Conservation (phyloP, 2,329 filamentous ascomycete genomes). For the Alternaria viburni region DNA sequence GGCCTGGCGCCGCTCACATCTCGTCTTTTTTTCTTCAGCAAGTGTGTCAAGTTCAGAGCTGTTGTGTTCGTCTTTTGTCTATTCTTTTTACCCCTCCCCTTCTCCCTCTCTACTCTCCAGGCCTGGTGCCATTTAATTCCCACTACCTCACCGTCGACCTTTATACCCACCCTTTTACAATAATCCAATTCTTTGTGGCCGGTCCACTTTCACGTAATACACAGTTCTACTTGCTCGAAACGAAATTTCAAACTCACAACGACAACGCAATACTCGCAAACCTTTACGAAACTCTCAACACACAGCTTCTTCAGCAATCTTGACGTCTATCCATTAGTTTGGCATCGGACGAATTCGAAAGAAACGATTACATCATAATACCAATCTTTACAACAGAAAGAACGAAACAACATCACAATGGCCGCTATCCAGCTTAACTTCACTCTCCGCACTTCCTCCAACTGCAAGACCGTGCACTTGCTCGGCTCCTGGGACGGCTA, state of each 20-base stretch:
- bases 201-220: conserved; percentile 54
- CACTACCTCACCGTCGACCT: conserved; percentile 26
- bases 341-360: conserved; percentile 40
- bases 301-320: conserved; percentile 45
- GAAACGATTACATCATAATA: conserved; percentile 35
- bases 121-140: conserved; percentile 56
- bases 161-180: conserved; percentile 29
- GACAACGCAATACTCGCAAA: conserved; percentile 38
- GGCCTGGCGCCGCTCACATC: conserved; percentile 32
- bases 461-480: conserved; percentile 96
- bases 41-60: conserved; percentile 60
- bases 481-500: conserved; percentile 99
- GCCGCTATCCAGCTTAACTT: conserved; percentile 93
- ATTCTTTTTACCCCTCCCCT: conserved; percentile 46
- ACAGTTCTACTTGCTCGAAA: conserved; percentile 57
- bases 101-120: conserved; percentile 50
- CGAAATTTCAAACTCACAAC: conserved; percentile 27
- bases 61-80: conserved; percentile 54
- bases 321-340: conserved; percentile 48
- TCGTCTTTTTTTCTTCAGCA: conserved; percentile 55
- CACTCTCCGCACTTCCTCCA: conserved; percentile 91
- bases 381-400: conserved; percentile 28
- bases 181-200: conserved; percentile 52
- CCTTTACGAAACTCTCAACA: conserved; percentile 32
- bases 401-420: conserved; percentile 61